Base-by-base conservation (phyloP, 495 filamentous ascomycete genomes). In the Tuber microsphaerosporum region DNA sequence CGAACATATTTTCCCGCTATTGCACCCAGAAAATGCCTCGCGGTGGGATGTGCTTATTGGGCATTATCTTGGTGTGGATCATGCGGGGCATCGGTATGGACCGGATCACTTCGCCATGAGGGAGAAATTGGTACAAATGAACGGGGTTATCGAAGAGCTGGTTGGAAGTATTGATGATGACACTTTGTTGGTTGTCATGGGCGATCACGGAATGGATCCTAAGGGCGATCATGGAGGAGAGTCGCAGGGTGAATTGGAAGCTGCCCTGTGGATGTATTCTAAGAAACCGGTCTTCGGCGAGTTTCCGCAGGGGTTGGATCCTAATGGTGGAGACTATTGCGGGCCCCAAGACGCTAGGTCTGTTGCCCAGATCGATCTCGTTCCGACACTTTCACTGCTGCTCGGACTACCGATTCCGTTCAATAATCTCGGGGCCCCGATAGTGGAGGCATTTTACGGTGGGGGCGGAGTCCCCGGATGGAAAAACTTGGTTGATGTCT, bases 141-240 rank as follows among this genome's bases (percentile, higher is more conserved):
- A 99, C 81, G 83, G 81, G 6, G 88, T 97, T 51, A 86, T 98
- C 76, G 87, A 89, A 39, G 86, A 91, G 16, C 84, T 98, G 46
- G 89, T 93, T 37, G 87, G 88, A 4, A 85, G 86, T 14, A 83
- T 98, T 19, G 94, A 97, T 80, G 92, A 97, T 65, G 84, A 92
- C 45, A 98, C 95, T 3, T 85, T 99, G 42, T 85, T 99, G 70
- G 91, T 99, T 22, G 92, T 98, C 22, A 97, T 99, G 93, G 95
- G 95, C 16, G 95, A 99, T 83, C 95, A 99, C 83, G 95, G 95
- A 14, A 99, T 99, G 95, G 95, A 99, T 84, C 86, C 87, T 39
- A 99, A 99, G 85, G 95, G 95, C 10, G 95, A 99, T 81, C 95
- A 99, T 81, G 95, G 95, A 65, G 95, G 95, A 69, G 95, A 99